Evolutionary conservation across 2,329 filamentous ascomycete genomes (phyloP), one percentile per base, ranked within the genome.

Genomic region (Phialophora chinensis): DNA sequence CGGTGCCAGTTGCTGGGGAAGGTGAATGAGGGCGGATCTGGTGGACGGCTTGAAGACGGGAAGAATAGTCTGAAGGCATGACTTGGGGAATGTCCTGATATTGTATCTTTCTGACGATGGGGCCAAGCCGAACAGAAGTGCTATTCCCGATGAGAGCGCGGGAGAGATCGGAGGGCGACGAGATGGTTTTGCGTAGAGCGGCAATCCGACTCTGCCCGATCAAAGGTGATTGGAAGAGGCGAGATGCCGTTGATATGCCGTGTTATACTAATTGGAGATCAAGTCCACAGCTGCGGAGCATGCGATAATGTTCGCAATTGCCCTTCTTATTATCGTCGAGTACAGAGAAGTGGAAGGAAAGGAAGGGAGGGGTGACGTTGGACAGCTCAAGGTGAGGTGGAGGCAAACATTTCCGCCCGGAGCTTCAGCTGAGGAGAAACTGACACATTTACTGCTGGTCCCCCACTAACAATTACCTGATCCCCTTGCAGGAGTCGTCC

Each of bases 1-100:
- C 70, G 63, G 62, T 71, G 35, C 68, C 64, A 35, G 68, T 67
- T 33, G 60, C 69, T 59, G 69, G 70, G 64, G 66, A 70, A 54
- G 70, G 70, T 49, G 71, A 71, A 31, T 62, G 65, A 67, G 70
- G 71, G n/a, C 71, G 70, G 54, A 66, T 64, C 60, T 68, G 66
- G 29, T 70, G 63, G 52, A 64, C 61, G 57, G 68, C 60, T 66
- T 68, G 59, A 66, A 70, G 68, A 62, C 68, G 68, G 54, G 68
- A 38, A 70, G 68, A 68, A 62, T 70, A 68, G 35, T 68, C 66
- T 60, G 68, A 68, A 67, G 68, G 57, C 68, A 70, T 70, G 56
- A 42, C 52, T 58, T 59, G 63, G 61, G 50, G 47, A 55, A 47
- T 23, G 44, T 23, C 61, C 61, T 70, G 67, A 60, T 66, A 66